These are phyloP conservation scores for Capsella bursapastoris DNA, from an alignment of 345 rosid genomes.

Conservation along the genomic window DNA sequence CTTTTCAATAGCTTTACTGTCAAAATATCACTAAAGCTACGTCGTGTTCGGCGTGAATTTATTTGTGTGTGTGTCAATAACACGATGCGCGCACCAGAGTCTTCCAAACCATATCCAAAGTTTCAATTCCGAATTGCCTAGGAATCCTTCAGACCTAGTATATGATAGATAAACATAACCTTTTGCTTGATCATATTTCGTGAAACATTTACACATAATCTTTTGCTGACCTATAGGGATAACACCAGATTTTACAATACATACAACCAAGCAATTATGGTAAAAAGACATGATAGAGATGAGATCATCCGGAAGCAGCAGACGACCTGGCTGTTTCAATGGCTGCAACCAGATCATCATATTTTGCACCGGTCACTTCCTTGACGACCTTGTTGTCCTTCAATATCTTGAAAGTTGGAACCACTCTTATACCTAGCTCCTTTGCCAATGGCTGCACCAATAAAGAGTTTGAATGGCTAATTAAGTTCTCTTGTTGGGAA, in stretches of 20 bases:
- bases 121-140: too few relatives aligned
- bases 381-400: conserved; percentile 70
- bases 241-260: conserved; percentile 29
- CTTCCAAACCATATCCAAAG: too few relatives aligned
- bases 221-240: conserved; percentile 15
- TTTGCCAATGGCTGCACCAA: conserved; percentile 80
- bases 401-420: conserved; percentile 92
- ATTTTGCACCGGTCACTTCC: conserved; percentile 89
- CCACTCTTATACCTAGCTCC: conserved; percentile 94
- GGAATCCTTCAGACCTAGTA: too few relatives aligned
- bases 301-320: conserved; percentile 23
- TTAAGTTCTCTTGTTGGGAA: too few relatives aligned
- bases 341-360: conserved; percentile 69
- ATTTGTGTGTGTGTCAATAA: too few relatives aligned
- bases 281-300: background rate
- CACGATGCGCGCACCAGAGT: too few relatives aligned
- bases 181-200: conserved; percentile 1
- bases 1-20: background rate
- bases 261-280: conserved; percentile 3
- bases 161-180: too few relatives aligned
- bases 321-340: conserved; percentile 70
- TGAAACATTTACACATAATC: conserved; percentile 27
- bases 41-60: too few relatives aligned
- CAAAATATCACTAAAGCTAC: background rate
- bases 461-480: background rate